Percentiles rank a stretch among this genome's conserved stretches.
Evolutionary conservation across 2,329 filamentous ascomycete species (phyloP).

Genomic region (Hymenoscyphus scutula): DNA sequence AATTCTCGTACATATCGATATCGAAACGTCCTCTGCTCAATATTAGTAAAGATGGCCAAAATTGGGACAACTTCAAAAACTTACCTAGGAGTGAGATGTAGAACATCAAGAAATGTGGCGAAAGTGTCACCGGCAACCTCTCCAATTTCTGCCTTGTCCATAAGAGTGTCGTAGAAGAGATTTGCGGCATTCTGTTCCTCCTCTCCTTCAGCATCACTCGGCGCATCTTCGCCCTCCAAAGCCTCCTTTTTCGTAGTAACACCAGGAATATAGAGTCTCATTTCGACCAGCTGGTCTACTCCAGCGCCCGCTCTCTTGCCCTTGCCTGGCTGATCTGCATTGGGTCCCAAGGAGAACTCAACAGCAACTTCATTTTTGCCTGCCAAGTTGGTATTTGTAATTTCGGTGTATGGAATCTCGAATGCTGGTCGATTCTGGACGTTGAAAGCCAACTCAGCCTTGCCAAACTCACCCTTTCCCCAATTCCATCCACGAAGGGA

Average conservation of each 20-base stretch:
- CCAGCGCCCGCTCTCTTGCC: conserved; percentile 89
- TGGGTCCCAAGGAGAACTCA: conserved; percentile 78
- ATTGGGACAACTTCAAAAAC: conserved; percentile 25
- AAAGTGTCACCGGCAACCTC: conserved; percentile 98
- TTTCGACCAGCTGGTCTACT: conserved; percentile 91
- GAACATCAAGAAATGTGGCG: conserved; percentile 92
- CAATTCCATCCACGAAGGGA: conserved; percentile 97
- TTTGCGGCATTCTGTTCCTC: conserved; percentile 95
- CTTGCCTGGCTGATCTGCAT: conserved; percentile 69
- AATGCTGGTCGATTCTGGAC: conserved; percentile 96
- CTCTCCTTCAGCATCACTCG: conserved; percentile 55
- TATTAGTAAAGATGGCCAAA: conserved; percentile 27
- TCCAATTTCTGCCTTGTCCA: conserved; percentile 98
- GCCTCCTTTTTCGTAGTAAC: conserved; percentile 75
- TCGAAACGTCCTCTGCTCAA: conserved; percentile 87
- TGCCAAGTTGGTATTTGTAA: conserved; percentile 95
- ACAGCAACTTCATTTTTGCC: conserved; percentile 97
- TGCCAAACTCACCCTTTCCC: conserved; percentile 96
- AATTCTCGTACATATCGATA: conserved; percentile 98
- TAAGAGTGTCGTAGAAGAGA: conserved; percentile 96
- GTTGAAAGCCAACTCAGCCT: conserved; percentile 93
- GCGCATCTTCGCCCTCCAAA: conserved; percentile 63
- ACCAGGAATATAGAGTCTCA: conserved; percentile 98
- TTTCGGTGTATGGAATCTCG: conserved; percentile 94
- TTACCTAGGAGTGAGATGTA: conserved; percentile 92